Percentiles rank a stretch among this genome's conserved stretches.
Conservation (phyloP, 2,329 filamentous ascomycete genomes). For the Apiospora arundinis region DNA sequence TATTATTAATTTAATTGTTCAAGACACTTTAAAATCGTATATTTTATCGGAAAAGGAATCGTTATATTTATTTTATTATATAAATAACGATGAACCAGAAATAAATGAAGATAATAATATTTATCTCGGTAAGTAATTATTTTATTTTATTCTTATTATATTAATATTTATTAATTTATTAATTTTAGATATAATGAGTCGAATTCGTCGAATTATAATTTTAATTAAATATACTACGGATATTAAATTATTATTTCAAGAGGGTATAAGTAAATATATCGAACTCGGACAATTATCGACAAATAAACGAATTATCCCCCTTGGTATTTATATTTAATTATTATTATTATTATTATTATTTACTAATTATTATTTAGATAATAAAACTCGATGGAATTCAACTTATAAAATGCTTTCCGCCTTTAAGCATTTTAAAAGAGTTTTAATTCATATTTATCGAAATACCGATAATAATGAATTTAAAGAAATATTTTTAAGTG, state of each 20-base stretch:
- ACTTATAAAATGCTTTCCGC: too few relatives aligned
- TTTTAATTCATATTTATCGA: too few relatives aligned
- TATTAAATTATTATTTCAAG: background rate
- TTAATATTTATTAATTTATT: background rate
- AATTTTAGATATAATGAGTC: background rate
- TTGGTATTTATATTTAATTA: too few relatives aligned
- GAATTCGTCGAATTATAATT: background rate
- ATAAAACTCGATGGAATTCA: too few relatives aligned
- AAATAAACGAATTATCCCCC: too few relatives aligned
- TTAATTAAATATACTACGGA: background rate
- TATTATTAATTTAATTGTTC: background rate
- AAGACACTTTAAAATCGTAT: background rate
- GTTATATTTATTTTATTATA: background rate
- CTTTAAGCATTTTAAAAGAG: too few relatives aligned
- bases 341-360: too few relatives aligned
- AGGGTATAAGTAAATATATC: background rate
- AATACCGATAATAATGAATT: too few relatives aligned
- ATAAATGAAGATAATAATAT: background rate
- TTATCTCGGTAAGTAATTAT: background rate
- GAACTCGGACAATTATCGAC: too few relatives aligned
- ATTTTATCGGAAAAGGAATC: background rate
- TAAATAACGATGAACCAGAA: background rate
- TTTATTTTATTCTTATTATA: background rate
- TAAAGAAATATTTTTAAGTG: too few relatives aligned
- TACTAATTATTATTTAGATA: too few relatives aligned